phyloP scores from a whole-genome alignment of 805 yeast species.

The Wickerhamomyces alni region DNA sequence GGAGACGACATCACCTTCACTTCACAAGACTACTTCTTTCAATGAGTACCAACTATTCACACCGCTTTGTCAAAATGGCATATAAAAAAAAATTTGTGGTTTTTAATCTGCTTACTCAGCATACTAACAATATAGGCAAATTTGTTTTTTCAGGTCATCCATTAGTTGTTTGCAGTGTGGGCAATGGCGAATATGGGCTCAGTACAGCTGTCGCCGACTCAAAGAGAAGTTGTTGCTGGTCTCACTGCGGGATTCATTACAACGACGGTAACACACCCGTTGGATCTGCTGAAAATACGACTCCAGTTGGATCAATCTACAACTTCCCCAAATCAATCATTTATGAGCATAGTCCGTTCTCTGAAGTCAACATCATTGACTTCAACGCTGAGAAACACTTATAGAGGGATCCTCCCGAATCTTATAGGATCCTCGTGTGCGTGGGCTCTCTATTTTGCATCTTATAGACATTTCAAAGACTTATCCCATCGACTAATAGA shows the following conservation, averaged over 20 bases:
- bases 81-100: no score
- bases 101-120: no score
- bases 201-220: constrained; percentile 4
- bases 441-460: constrained; percentile 83
- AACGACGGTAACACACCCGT: constrained; percentile 80
- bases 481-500: constrained; percentile 16
- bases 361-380: neutral
- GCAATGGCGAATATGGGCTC: neutral
- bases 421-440: constrained; percentile 78
- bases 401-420: constrained; percentile 40
- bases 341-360: constrained; percentile 18
- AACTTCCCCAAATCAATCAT: constrained; percentile 24
- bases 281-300: constrained; percentile 80
- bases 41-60: no score
- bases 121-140: no score
- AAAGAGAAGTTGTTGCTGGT: constrained; percentile 61
- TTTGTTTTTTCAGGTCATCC: no score
- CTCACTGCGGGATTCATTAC: constrained; percentile 75
- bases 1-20: no score
- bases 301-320: constrained; percentile 55
- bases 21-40: no score
- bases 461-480: constrained; percentile 61
- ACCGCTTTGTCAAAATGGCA: no score
- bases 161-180: no score
- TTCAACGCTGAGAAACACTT: constrained; percentile 6